Percentiles rank a stretch among this genome's conserved stretches.
Conservation (phyloP, 1,284 basidiomycete genomes). For the Cutaneotrichosporon sp. region DNA sequence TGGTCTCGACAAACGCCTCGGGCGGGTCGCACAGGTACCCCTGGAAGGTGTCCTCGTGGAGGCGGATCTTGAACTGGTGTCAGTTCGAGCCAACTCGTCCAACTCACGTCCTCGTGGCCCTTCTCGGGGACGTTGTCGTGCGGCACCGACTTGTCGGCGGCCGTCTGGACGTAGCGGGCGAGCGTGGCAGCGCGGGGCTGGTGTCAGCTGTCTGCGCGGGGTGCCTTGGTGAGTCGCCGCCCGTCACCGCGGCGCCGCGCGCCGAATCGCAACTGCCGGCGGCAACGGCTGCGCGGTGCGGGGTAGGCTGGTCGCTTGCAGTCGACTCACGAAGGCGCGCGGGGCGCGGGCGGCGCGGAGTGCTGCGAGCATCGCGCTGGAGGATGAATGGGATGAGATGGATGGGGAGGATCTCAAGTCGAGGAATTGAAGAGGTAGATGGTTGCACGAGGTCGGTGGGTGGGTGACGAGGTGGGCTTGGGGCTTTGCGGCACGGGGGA, state of each 20-base stretch:
- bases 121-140: constrained; percentile 37
- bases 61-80: constrained; percentile 70
- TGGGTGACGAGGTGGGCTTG: background rate
- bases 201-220: too few species aligned
- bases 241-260: background rate
- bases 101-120: constrained; percentile 32
- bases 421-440: constrained; percentile 3
- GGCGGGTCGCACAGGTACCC: constrained; percentile 79
- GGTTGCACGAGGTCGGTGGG: background rate
- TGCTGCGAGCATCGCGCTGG: constrained; percentile 10
- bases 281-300: constrained; percentile 2
- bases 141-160: constrained; percentile 50
- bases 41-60: constrained; percentile 90
- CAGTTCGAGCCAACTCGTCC: constrained; percentile 6
- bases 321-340: constrained; percentile 1
- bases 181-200: constrained; percentile 8
- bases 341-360: constrained; percentile 8
- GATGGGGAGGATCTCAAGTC: background rate
- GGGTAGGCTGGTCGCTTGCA: too few species aligned
- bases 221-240: too few species aligned
- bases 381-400: background rate
- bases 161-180: constrained; percentile 47
- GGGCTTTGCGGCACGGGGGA: background rate
- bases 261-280: constrained; percentile 13
- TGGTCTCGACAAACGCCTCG: constrained; percentile 74